Evolutionary conservation across 805 yeast genomes (phyloP).

Genomic region (Lachancea waltii): DNA sequence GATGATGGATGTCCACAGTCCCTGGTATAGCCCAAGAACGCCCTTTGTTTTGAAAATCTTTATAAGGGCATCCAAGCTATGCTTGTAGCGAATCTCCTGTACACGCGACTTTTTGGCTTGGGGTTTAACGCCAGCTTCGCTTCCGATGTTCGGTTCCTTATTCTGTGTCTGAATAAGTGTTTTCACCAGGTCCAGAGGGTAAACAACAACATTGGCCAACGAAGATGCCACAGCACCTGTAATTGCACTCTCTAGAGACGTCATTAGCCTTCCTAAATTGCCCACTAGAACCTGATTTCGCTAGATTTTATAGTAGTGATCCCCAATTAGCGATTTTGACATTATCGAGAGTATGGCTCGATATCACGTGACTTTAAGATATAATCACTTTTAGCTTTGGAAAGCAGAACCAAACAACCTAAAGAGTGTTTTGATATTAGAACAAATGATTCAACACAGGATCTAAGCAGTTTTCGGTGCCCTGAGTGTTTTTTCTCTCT

Average conservation of each 20-base stretch:
- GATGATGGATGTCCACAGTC: slow-evolving; percentile 56
- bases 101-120: not conserved
- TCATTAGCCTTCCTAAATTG: no score
- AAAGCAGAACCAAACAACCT: no score
- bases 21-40: slow-evolving; percentile 62
- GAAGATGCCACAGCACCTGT: slow-evolving; percentile 81
- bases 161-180: slow-evolving; percentile 70
- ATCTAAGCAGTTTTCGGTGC: no score
- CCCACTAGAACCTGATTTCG: no score
- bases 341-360: no score
- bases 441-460: no score
- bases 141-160: slow-evolving; percentile 13
- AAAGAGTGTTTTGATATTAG: no score
- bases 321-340: no score
- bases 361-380: no score
- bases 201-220: slow-evolving; percentile 69
- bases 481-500: no score
- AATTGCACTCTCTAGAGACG: slow-evolving; percentile 62
- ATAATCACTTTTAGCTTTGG: no score
- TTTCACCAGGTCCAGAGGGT: slow-evolving; percentile 74
- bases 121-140: slow-evolving; percentile 4
- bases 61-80: slow-evolving; percentile 54
- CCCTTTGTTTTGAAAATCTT: slow-evolving; percentile 57
- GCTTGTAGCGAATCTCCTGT: slow-evolving; percentile 38
- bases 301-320: no score